These are phyloP conservation scores for Rachicladosporium sp. DNA, from an alignment of 2,329 filamentous ascomycete species.

Conservation along the genomic window DNA sequence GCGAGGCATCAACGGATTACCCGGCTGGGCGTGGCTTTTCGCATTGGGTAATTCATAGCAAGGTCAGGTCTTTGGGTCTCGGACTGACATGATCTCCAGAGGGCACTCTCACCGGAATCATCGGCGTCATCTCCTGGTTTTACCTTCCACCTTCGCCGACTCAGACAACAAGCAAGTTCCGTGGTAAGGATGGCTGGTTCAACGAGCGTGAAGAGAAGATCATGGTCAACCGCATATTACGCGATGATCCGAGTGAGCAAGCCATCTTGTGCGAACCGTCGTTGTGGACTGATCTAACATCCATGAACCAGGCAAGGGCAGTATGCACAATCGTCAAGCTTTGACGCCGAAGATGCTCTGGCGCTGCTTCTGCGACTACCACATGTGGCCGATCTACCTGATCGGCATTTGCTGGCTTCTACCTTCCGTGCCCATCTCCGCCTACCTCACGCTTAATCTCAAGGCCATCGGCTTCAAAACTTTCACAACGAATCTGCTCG, in stretches of 20 bases:
- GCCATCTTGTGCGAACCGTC: not conserved
- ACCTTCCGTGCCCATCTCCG: conserved; percentile 37
- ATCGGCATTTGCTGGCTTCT: conserved; percentile 28
- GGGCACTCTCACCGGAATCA: conserved; percentile 17
- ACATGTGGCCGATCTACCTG: conserved; percentile 29
- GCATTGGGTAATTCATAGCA: conserved; percentile 14
- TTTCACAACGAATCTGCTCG: conserved; percentile 51
- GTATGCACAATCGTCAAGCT: conserved; percentile 49
- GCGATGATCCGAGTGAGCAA: conserved; percentile 44
- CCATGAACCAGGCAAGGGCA: conserved; percentile 22
- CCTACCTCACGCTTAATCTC: conserved; percentile 43
- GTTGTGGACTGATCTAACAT: not conserved
- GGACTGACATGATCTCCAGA: conserved; percentile 23
- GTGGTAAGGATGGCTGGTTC: conserved; percentile 54
- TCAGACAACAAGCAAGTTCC: conserved; percentile 47
- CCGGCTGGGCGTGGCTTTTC: conserved; percentile 18
- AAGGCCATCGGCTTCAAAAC: conserved; percentile 19
- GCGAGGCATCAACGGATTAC: conserved; percentile 14
- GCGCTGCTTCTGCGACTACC: conserved; percentile 13
- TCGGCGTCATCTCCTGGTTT: conserved; percentile 20
- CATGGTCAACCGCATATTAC: conserved; percentile 48
- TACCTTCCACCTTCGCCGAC: conserved; percentile 43
- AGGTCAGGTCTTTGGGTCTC: not conserved
- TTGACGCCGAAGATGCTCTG: conserved; percentile 33
- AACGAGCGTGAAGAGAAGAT: conserved; percentile 55